A percentile compares a stretch with the other conserved stretches of the same genome.
Evolutionary conservation across 306 rosid species (phyloP).

Genomic region (Ormosia semicastrata): DNA sequence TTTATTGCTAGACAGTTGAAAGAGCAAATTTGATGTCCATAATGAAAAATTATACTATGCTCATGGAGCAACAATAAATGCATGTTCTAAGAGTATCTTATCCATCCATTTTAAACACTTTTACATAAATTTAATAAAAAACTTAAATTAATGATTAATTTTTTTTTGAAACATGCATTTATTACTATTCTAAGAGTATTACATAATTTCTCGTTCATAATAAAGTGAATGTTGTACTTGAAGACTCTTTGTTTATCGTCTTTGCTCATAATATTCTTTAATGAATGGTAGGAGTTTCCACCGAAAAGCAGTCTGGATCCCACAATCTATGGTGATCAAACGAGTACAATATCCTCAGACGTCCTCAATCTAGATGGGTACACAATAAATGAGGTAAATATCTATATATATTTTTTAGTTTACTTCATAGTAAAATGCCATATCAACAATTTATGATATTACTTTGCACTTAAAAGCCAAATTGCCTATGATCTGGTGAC

Average conservation of each 20-base stretch:
- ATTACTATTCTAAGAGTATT: too few species aligned
- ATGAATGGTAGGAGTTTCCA: constrained; percentile 66
- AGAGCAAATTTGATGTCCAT: not conserved
- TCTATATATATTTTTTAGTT: not conserved
- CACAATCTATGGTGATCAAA: constrained; percentile 63
- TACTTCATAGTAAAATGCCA: not conserved
- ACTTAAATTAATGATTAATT: too few species aligned
- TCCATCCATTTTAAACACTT: too few species aligned
- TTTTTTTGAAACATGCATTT: too few species aligned
- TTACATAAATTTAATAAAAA: too few species aligned
- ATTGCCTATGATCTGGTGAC: too few species aligned
- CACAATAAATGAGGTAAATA: constrained; percentile 58
- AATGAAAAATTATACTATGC: not conserved
- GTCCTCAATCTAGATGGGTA: constrained; percentile 50
- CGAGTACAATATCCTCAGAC: constrained; percentile 57
- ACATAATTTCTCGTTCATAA: too few species aligned
- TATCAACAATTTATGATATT: too few species aligned
- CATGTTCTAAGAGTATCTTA: too few species aligned
- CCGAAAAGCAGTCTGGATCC: constrained; percentile 67
- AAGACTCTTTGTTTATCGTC: not conserved
- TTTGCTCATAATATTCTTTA: not conserved
- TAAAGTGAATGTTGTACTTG: not conserved
- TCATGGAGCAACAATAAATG: too few species aligned
- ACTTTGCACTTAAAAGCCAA: too few species aligned
- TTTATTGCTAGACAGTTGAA: not conserved